Base-by-base conservation (phyloP, 805 yeast genomes). In the Candida quercuum region DNA sequence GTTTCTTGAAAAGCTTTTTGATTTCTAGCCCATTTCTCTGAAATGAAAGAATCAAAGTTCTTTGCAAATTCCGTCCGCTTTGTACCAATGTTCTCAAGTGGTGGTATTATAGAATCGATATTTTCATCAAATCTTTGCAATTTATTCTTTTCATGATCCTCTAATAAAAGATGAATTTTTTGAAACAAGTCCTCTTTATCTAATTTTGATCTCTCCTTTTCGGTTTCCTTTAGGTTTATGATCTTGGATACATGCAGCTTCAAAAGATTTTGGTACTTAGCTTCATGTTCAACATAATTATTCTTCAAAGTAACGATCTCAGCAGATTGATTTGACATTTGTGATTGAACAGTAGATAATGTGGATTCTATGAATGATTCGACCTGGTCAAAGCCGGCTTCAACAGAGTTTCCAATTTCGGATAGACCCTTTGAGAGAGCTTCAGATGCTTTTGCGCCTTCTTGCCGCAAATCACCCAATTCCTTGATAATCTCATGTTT, bases 251-350 rank as follows among this genome's bases (percentile, higher is more conserved):
- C 20, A 19, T 48, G 48, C 3, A 28, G 22, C 2, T 34, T 39
- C 3, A 51, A 38, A 11, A 39, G 15, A 5, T 18, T 20, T 9
- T 39, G 35, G 29, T 43, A 43, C 17, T 44, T 43, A 5, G 7
- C 1, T 24, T 49, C 51, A 30, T 49, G 47, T 2, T 43, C 40
- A 4, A 36, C 9, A 3, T 48, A 27, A 12, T 38, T 48, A 6
- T 25, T 28, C 8, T 48, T 40, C 26, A 51, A 28, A 1, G 46
- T 31, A 5, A 45, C 8, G 8, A 51, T 39, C 14, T 51, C 53
- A 9, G 36, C 32, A 0, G 52, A 29, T 26, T 51, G 56, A 3
- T 47, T 40, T 7, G 36, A 36, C 2, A 49, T 27, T 31, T 51
- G 56, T 2, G 36, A 21, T 13, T 39, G 42, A 4, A 47, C 47